A percentile compares a stretch with the other conserved stretches of the same genome.
These are phyloP conservation scores for Colletotrichum sp. DNA, from an alignment of 2,329 filamentous ascomycete genomes.

Conservation along the genomic window DNA sequence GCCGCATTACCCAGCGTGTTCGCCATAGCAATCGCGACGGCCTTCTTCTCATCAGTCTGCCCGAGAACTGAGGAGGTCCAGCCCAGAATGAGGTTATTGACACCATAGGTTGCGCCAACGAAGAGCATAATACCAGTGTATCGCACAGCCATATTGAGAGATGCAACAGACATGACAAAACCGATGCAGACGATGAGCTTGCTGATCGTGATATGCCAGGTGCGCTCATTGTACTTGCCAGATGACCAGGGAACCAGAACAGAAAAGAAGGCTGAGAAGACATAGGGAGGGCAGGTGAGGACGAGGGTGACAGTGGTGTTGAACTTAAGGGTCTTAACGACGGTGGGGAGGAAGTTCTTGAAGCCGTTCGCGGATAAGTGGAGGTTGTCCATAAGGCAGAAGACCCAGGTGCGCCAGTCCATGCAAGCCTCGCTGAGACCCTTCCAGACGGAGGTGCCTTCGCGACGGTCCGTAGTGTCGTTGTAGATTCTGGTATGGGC, in stretches of 20 bases:
- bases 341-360: constrained; percentile 38
- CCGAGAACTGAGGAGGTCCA: constrained; percentile 46
- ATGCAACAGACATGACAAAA: constrained; percentile 27
- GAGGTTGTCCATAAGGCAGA: constrained; percentile 56
- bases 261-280: constrained; percentile 42
- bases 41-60: constrained; percentile 53
- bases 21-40: constrained; percentile 40
- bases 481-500: constrained; percentile 37
- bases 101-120: constrained; percentile 33
- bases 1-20: constrained; percentile 21
- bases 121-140: constrained; percentile 40
- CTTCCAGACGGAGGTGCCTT: constrained; percentile 42
- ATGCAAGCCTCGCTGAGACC: constrained; percentile 48
- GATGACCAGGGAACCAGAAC: constrained; percentile 45
- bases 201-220: constrained; percentile 51
- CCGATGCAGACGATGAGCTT: constrained; percentile 43
- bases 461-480: constrained; percentile 37
- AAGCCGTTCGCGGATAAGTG: constrained; percentile 54
- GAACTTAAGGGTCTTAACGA: constrained; percentile 49
- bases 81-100: constrained; percentile 50
- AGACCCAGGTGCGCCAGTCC: constrained; percentile 54
- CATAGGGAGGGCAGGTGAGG: constrained; percentile 52
- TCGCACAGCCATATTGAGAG: constrained; percentile 18
- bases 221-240: constrained; percentile 51
- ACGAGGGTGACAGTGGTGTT: constrained; percentile 49